Percentiles rank a stretch among this genome's conserved stretches.
Conservation (phyloP, 371 early-diverging fungal genomes). For the Chytridiales sp. region DNA sequence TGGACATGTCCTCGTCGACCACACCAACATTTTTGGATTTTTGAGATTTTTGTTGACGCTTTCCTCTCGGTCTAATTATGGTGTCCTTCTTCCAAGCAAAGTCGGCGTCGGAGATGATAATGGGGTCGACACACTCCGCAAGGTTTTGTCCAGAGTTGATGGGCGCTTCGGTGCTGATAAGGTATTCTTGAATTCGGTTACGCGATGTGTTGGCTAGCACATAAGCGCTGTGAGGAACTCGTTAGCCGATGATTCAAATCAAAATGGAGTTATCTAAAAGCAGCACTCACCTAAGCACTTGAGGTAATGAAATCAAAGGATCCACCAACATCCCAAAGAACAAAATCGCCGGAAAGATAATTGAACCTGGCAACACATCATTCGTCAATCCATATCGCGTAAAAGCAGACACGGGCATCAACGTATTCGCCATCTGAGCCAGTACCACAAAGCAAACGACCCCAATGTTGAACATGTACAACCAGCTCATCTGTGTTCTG, state of each 20-base stretch:
- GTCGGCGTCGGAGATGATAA: background rate
- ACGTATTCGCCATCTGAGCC: slow-evolving; percentile 11
- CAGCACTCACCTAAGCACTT: slow-evolving; percentile 7
- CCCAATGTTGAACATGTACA: slow-evolving; percentile 6
- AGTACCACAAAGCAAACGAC: slow-evolving; percentile 25
- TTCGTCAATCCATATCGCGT: slow-evolving; percentile 12
- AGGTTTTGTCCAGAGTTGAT: background rate
- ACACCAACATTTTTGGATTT: no score
- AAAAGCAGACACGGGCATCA: slow-evolving; percentile 23
- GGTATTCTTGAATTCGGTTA: slow-evolving; percentile 9
- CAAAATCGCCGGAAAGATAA: slow-evolving; percentile 23
- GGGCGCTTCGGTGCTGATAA: background rate
- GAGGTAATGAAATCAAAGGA: slow-evolving; percentile 26
- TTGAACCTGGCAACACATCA: background rate
- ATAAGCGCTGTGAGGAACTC: background rate
- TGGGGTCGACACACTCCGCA: background rate
- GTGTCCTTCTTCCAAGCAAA: no score
- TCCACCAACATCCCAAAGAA: slow-evolving; percentile 19
- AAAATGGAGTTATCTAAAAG: no score
- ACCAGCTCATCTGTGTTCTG: slow-evolving; percentile 7
- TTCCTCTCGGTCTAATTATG: no score
- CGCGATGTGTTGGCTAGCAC: background rate
- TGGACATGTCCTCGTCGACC: no score
- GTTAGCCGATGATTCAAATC: no score
- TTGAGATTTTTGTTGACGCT: no score